Base-by-base conservation (phyloP, 2,329 filamentous ascomycete genomes). In the Ophiostoma populinum region DNA sequence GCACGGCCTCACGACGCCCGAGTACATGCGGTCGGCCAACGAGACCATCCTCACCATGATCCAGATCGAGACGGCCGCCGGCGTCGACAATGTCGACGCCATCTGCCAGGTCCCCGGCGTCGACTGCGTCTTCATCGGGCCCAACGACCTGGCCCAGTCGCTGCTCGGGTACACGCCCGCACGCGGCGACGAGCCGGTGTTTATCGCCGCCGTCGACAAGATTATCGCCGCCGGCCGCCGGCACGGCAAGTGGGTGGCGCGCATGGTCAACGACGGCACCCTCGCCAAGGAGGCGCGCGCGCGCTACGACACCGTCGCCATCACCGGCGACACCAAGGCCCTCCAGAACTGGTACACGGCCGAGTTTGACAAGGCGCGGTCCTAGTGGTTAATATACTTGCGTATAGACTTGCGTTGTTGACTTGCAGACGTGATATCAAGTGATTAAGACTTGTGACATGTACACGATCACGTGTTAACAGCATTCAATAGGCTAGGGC, bases 21-120 rank as follows among this genome's bases (percentile, higher is more conserved):
- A 65, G 35, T 67, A 67, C 40, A 56, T 67, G 44, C 54, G 59
- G 40, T 54, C 60, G 26, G 63, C 63, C 29, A 66, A 67, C 40
- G 55, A 64, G 35, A 60, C 53, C 11, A 47, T 62, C 33, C 40
- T 63, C 9, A 59, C 55, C 17, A 55, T 56, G 44, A 49, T 63
- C 16, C 60, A 63, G 42, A 62, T 63, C 24, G 60, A 62, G 47
- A 56, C 58, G 2, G 44, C 47, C 6, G 53, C 49, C n/a, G 60
- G 55, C 9, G 52, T 63, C 2, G 57, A 61, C 31, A 61, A 62
- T 35, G 54, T 61, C 10, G 58, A 62, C 28, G 55, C 48, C n/a
- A 59, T 59, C 36, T 51, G 48, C 37, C 52, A 55, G 1, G 55
- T 61, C 0, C 51, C 51, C 2, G 58, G 58, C 4, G 53, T 62